Evolutionary conservation across 2,329 filamentous ascomycete genomes (phyloP).

Genomic region (Aspergillus quadricinctus): DNA sequence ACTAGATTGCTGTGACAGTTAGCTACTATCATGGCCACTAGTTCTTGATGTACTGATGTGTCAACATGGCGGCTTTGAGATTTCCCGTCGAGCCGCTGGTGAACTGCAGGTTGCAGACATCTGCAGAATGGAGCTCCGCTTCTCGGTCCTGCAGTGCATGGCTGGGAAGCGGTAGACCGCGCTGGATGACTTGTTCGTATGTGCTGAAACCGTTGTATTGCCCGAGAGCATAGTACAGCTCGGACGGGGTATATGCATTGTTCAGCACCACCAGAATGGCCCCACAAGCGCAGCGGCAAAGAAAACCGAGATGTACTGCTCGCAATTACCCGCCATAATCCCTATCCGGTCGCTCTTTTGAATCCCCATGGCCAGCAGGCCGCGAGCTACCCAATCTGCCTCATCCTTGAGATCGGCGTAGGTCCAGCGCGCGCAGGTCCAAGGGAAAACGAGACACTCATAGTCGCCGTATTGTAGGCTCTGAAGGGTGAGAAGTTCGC

Average conservation of each 20-base stretch:
- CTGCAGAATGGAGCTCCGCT: slow-evolving; percentile 56
- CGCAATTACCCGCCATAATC: slow-evolving; percentile 65
- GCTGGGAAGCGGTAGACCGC: slow-evolving; percentile 47
- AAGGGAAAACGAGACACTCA: slow-evolving; percentile 69
- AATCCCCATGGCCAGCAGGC: slow-evolving; percentile 63
- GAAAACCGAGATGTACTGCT: slow-evolving; percentile 62
- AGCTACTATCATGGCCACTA: neutral
- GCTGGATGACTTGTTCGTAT: slow-evolving; percentile 56
- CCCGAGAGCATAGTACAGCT: slow-evolving; percentile 65
- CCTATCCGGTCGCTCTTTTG: slow-evolving; percentile 65
- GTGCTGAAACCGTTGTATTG: slow-evolving; percentile 52
- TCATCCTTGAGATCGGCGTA: slow-evolving; percentile 62
- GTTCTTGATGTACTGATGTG: slow-evolving; percentile 53
- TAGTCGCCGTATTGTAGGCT: slow-evolving; percentile 59
- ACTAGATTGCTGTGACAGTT: slow-evolving; percentile 36
- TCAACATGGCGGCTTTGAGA: slow-evolving; percentile 71
- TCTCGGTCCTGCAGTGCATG: slow-evolving; percentile 52
- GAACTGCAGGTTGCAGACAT: slow-evolving; percentile 71
- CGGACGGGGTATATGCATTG: slow-evolving; percentile 73
- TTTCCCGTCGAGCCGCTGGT: slow-evolving; percentile 70
- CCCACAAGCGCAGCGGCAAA: slow-evolving; percentile 65
- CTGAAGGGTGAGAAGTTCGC: slow-evolving; percentile 68
- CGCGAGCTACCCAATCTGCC: slow-evolving; percentile 59
- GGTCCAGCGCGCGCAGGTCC: slow-evolving; percentile 71
- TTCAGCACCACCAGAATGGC: slow-evolving; percentile 72